Conservation (phyloP, 2,329 filamentous ascomycete species). For the Geosmithia flava region DNA sequence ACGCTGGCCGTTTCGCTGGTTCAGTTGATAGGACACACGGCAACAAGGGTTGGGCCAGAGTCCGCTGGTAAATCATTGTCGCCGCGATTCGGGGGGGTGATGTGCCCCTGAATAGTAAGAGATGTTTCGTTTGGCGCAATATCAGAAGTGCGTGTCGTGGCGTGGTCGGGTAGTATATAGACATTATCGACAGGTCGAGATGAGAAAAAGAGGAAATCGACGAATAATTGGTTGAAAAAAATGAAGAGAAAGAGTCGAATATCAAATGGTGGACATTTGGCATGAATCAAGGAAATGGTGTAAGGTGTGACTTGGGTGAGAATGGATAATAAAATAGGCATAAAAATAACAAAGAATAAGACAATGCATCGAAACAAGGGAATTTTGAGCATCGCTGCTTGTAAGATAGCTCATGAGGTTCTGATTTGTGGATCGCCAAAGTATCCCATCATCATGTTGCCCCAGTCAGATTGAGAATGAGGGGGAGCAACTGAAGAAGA, state of each 20-base stretch:
- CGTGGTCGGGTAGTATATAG: background rate
- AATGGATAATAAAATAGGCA: background rate
- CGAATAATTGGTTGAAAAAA: background rate
- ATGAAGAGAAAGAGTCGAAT: background rate
- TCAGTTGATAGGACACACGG: background rate
- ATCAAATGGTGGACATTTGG: background rate
- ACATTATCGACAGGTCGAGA: background rate
- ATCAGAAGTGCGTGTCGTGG: background rate
- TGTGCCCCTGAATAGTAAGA: background rate
- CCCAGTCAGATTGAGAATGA: conserved; percentile 11
- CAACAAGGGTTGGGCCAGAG: background rate
- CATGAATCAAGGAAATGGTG: background rate
- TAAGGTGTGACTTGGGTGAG: background rate
- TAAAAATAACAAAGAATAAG: background rate
- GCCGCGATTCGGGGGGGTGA: background rate
- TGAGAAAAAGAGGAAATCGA: background rate
- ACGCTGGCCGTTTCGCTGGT: background rate
- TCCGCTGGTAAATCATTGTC: background rate
- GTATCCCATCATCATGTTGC: conserved; percentile 17
- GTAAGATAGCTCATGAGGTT: conserved; percentile 9
- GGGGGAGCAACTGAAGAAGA: background rate
- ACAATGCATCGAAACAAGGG: background rate
- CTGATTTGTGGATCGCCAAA: conserved; percentile 17
- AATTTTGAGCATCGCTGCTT: background rate
- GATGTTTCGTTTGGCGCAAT: background rate